phyloP scores from a whole-genome alignment of 2,329 filamentous ascomycete genomes.

The Cladosporium sp. region DNA sequence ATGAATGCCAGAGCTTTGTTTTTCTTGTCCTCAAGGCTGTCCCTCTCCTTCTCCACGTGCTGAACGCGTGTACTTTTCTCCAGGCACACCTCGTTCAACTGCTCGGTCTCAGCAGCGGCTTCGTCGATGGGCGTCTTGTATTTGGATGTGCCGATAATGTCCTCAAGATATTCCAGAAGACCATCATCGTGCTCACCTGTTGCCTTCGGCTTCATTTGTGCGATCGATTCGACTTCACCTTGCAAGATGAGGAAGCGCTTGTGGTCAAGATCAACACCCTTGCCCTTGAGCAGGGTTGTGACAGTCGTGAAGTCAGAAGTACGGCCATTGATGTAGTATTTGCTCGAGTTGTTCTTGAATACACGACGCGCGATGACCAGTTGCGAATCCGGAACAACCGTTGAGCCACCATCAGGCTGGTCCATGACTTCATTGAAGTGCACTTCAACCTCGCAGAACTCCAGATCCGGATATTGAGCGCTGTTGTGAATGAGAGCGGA shows the following conservation, averaged over 20 bases:
- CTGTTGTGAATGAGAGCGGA: constrained; percentile 98
- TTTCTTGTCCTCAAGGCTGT: constrained; percentile 90
- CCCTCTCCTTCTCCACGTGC: constrained; percentile 97
- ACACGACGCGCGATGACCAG: constrained; percentile 85
- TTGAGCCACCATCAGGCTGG: constrained; percentile 67
- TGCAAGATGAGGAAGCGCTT: constrained; percentile 97
- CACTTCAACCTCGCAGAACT: constrained; percentile 91
- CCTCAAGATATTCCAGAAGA: constrained; percentile 91
- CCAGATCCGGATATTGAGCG: constrained; percentile 75
- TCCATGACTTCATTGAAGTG: constrained; percentile 96
- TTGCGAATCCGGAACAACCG: constrained; percentile 76
- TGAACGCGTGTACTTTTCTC: constrained; percentile 95
- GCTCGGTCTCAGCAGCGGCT: constrained; percentile 82
- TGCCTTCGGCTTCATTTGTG: constrained; percentile 98
- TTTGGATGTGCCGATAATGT: constrained; percentile 97
- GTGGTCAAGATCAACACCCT: constrained; percentile 92
- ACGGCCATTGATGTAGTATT: constrained; percentile 92
- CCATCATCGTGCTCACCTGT: constrained; percentile 94
- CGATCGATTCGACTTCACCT: constrained; percentile 96
- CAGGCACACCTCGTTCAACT: constrained; percentile 86
- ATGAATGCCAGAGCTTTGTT: constrained; percentile 87
- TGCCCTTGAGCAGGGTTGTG: constrained; percentile 77
- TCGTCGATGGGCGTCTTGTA: constrained; percentile 98
- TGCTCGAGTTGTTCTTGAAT: constrained; percentile 97
- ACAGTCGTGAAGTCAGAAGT: constrained; percentile 90